Evolutionary conservation across 225 moss, liverwort and hornwort species (phyloP).

Genomic region (Physcomitrellopsis africana): DNA sequence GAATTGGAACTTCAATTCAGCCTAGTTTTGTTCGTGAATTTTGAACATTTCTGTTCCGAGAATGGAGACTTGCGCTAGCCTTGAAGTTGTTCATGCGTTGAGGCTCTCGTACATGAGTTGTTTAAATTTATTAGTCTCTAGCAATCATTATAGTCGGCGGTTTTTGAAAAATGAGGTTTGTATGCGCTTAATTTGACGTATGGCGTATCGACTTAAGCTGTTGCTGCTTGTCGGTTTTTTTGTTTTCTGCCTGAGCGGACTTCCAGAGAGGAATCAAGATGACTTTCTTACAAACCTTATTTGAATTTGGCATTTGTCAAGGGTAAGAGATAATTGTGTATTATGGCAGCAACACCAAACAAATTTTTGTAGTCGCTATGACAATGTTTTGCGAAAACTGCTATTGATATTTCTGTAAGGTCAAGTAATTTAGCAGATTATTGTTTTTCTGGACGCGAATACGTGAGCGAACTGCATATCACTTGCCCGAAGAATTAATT

Average conservation of each 20-base stretch:
- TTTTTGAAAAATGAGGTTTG: neutral
- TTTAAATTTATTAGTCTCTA: too few relatives aligned
- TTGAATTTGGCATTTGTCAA: slow-evolving; percentile 15
- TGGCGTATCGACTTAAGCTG: too few relatives aligned
- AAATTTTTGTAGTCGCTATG: neutral
- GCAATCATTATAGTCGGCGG: slow-evolving; percentile 14
- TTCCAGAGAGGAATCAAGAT: neutral
- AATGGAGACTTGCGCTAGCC: too few relatives aligned
- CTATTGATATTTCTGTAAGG: neutral
- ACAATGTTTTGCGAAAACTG: neutral
- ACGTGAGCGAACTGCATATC: too few relatives aligned
- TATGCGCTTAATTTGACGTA: too few relatives aligned
- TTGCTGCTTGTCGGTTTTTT: too few relatives aligned
- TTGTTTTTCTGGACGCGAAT: neutral
- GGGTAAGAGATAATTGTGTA: slow-evolving; percentile 8
- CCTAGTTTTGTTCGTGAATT: slow-evolving; percentile 15
- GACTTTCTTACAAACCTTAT: neutral
- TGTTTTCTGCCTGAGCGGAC: too few relatives aligned
- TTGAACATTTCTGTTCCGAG: neutral
- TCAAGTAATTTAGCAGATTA: neutral
- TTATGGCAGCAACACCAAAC: neutral
- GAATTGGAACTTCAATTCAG: slow-evolving; percentile 12
- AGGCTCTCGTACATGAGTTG: too few relatives aligned
- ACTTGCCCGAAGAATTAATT: neutral
- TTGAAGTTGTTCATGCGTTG: too few relatives aligned